phyloP scores from a whole-genome alignment of 2,329 filamentous ascomycete species.

The Alternaria brassicicola region DNA sequence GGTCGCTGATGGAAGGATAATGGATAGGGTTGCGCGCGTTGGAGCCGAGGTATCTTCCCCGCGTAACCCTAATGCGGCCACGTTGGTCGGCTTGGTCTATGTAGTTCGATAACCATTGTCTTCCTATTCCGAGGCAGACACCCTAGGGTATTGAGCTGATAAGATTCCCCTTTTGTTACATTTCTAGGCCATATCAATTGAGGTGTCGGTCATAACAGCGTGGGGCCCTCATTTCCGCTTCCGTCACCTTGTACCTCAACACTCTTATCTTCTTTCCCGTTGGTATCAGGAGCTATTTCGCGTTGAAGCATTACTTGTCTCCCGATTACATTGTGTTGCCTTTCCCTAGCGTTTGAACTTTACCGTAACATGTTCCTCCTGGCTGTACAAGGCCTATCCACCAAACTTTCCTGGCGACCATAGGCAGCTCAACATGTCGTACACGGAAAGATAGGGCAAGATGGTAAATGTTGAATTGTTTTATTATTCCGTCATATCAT shows the following conservation, averaged over 20 bases:
- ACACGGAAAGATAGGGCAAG: neutral
- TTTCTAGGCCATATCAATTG: neutral
- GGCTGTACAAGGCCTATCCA: neutral
- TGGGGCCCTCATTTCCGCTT: neutral
- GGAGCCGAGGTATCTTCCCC: slow-evolving; percentile 15
- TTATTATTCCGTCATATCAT: slow-evolving; percentile 19
- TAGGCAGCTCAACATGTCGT: neutral
- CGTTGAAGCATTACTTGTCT: too few relatives aligned
- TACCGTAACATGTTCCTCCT: too few relatives aligned
- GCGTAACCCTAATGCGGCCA: neutral
- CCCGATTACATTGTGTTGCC: too few relatives aligned
- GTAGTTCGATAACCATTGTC: neutral
- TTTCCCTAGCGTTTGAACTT: too few relatives aligned
- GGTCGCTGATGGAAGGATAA: neutral
- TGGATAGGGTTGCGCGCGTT: neutral
- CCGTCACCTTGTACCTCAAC: neutral
- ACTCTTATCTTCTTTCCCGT: neutral
- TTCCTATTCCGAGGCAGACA: neutral
- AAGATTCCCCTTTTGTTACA: neutral
- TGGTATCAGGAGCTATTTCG: neutral
- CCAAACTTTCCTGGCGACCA: neutral
- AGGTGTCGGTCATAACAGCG: neutral
- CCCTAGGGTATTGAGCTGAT: neutral
- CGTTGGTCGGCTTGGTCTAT: neutral
- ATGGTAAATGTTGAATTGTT: neutral